Conservation (phyloP, 164 flowering plant genomes). For the Amborella trichopoda region DNA sequence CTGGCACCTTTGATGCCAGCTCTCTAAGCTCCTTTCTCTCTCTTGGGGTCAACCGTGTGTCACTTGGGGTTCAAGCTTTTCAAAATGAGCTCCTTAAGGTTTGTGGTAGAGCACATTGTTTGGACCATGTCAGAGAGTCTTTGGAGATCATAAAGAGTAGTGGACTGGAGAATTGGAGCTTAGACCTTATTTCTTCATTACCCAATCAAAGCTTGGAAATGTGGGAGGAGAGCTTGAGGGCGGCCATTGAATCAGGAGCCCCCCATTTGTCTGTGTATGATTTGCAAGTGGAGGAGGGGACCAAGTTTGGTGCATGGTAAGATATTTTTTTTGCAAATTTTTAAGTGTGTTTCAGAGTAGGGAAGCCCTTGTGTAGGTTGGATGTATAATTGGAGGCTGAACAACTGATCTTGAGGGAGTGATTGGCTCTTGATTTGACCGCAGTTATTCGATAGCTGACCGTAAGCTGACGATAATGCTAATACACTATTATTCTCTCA, state of each 20-base stretch:
- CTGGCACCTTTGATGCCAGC: slow-evolving; percentile 72
- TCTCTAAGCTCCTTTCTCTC: slow-evolving; percentile 46
- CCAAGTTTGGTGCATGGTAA: slow-evolving; percentile 80
- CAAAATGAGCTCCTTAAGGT: slow-evolving; percentile 66
- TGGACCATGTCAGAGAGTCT: slow-evolving; percentile 62
- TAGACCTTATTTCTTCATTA: slow-evolving; percentile 90
- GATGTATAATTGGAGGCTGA: no score
- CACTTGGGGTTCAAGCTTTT: slow-evolving; percentile 95
- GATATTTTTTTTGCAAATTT: no score
- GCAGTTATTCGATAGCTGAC: no score
- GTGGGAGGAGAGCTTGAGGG: slow-evolving; percentile 79
- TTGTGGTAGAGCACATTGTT: slow-evolving; percentile 91
- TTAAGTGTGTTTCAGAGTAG: no score
- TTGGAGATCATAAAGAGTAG: slow-evolving; percentile 52
- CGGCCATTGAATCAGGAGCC: slow-evolving; percentile 46
- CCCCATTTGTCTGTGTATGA: slow-evolving; percentile 87
- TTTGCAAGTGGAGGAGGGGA: slow-evolving; percentile 85
- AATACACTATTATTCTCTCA: no score
- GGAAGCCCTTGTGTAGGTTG: no score
- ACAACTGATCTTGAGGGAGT: no score
- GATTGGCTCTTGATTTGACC: no score
- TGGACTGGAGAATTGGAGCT: slow-evolving; percentile 80
- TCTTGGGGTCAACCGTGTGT: slow-evolving; percentile 86
- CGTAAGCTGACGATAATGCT: no score
- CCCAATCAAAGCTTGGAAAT: slow-evolving; percentile 72